Base-by-base conservation (phyloP, 371 early-diverging fungal genomes). In the Nematocida parisii region DNA sequence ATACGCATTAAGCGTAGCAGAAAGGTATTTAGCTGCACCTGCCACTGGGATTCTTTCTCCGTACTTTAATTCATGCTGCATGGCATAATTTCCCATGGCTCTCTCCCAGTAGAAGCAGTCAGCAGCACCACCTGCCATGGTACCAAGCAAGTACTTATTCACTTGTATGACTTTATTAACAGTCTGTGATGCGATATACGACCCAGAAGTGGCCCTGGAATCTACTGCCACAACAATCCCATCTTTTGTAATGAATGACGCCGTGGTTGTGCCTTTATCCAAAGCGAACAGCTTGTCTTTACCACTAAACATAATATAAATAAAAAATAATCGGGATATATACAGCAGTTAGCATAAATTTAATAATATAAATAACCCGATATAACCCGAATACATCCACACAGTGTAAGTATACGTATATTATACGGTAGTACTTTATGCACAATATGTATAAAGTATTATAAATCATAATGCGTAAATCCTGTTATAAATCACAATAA, bases 71-170 rank as follows among this genome's bases (percentile, higher is more conserved):
- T 96, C 96, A 85, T 95, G 93, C 74, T 93, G 87, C 82, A 92
- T 91, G 56, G 85, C 97, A 75, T 95, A 91, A 83, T 94, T 90
- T 18, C 97, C 98, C 82, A 98, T 91, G 83, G 95, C 93, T 71
- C 97, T 92, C 86, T 98, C 97, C 99, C 98, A 98, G 88, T 91
- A 98, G 66, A 91, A 92, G 89, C 99, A 98, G 87, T 99, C 99
- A n/a, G 98, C 98, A 39, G 99, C 99, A 88, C 99, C 98, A 81
- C 99, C 99, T 52, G 99, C 98, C 96, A 98, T 95, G 27, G 99
- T 98, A 58, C 98, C 98, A 77, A 98, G 89, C 64, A 99, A 89
- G 87, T 95, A 95, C 55, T 94, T 94, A 87, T 98, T 98, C 85
- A 99, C 95, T 87, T 97, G 96, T 85, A 98, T 97, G 24, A 98